A percentile compares a stretch with the other conserved stretches of the same genome.
phyloP scores from a whole-genome alignment of 108 stramenopile species.

The Schizochytrium sp. region DNA sequence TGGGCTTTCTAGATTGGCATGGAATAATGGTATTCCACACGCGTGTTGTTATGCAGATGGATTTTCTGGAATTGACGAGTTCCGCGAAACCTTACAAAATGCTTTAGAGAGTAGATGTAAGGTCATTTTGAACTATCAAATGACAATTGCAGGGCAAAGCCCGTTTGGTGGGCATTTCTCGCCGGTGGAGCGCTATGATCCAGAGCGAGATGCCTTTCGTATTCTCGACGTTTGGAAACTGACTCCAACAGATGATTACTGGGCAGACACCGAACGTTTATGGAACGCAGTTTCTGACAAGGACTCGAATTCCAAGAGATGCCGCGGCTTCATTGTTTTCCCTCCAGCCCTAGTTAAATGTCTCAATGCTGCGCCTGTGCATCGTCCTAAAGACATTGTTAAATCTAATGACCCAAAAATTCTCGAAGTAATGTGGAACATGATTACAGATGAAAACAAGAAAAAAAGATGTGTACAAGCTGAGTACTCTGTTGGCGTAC shows the following conservation, averaged over 20 bases:
- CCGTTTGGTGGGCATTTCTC: slow-evolving; percentile 39
- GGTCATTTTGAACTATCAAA: slow-evolving; percentile 55
- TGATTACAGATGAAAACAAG: too few species aligned
- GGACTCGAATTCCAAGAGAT: not conserved
- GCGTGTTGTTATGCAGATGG: not conserved
- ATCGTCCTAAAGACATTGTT: not conserved
- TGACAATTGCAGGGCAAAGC: slow-evolving; percentile 45
- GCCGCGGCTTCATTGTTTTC: slow-evolving; percentile 39
- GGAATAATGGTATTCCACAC: slow-evolving; percentile 10
- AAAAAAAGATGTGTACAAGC: too few species aligned
- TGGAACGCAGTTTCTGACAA: not conserved
- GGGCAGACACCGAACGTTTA: not conserved
- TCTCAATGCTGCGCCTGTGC: not conserved
- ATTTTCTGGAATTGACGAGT: not conserved
- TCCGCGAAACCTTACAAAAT: not conserved
- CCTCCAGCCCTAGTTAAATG: not conserved
- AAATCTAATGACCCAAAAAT: not conserved
- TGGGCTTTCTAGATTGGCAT: not conserved
- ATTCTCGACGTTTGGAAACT: slow-evolving; percentile 53
- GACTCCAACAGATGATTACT: not conserved
- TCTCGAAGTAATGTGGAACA: not conserved
- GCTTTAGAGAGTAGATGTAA: not conserved
- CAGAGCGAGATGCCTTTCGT: not conserved
- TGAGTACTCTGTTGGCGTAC: too few species aligned
- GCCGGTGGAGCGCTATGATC: not conserved